These are phyloP conservation scores for Cladobotryum protrusum DNA, from an alignment of 2,329 filamentous ascomycete species.

Conservation along the genomic window DNA sequence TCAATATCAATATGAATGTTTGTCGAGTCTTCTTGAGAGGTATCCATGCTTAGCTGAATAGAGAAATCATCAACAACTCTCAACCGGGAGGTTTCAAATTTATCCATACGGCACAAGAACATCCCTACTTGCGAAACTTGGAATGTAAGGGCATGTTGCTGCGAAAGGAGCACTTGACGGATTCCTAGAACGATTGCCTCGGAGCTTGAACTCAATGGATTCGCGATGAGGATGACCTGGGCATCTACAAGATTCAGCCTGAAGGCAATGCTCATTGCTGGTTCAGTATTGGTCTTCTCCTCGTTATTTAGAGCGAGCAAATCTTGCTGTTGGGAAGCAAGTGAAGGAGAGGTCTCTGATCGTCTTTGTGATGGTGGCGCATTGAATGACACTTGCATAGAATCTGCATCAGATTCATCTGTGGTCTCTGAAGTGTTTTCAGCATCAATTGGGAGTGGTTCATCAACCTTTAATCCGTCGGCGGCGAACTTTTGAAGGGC, in stretches of 20 bases:
- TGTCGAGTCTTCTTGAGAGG: conserved; percentile 54
- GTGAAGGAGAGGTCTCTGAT: conserved; percentile 26
- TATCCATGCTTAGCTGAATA: conserved; percentile 80
- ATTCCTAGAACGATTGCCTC: conserved; percentile 94
- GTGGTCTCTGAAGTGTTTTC: conserved; percentile 50
- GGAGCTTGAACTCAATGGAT: conserved; percentile 80
- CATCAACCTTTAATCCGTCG: conserved; percentile 59
- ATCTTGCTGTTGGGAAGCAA: conserved; percentile 21
- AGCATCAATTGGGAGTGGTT: conserved; percentile 45
- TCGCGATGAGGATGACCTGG: conserved; percentile 93
- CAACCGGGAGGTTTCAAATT: conserved; percentile 82
- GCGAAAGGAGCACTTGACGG: conserved; percentile 85
- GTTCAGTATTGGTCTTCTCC: conserved; percentile 15
- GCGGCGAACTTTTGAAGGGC: conserved; percentile 79
- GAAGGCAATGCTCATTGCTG: conserved; percentile 71
- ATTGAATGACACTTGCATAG: conserved; percentile 43
- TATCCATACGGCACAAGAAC: conserved; percentile 98
- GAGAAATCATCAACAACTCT: conserved; percentile 97
- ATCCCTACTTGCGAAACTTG: conserved; percentile 94
- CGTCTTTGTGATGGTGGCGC: conserved; percentile 12
- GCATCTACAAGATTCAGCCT: conserved; percentile 92
- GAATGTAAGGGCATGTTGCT: conserved; percentile 89
- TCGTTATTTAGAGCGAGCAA: conserved; percentile 14
- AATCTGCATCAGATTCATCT: conserved; percentile 55
- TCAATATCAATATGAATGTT: conserved; percentile 85